These are phyloP conservation scores for Telopea speciosissima DNA, from an alignment of 177 flowering plant species.

Conservation along the genomic window DNA sequence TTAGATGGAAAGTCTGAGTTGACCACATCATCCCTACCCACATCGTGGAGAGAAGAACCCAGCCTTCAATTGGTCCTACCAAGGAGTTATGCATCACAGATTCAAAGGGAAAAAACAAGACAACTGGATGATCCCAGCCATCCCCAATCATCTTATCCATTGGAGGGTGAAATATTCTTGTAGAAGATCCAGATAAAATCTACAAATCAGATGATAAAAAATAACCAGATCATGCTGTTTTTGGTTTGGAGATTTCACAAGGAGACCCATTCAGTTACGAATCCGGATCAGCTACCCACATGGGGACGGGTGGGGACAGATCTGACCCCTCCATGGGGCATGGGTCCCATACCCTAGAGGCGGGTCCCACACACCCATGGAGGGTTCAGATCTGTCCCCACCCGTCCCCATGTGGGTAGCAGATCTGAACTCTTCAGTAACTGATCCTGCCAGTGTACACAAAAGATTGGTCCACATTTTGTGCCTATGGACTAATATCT, in stretches of 20 bases:
- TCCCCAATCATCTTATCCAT: not conserved
- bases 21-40: not conserved
- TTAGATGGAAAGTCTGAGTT: not conserved
- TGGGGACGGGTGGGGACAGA: too few relatives aligned
- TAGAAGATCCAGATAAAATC: not conserved
- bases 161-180: not conserved
- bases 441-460: not conserved
- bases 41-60: not conserved
- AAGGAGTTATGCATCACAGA: not conserved
- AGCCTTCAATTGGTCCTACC: not conserved
- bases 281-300: too few relatives aligned
- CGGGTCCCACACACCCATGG: too few relatives aligned
- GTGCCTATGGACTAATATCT: not conserved
- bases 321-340: too few relatives aligned
- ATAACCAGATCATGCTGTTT: not conserved
- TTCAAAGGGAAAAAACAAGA: not conserved
- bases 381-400: too few relatives aligned
- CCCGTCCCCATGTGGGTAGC: too few relatives aligned
- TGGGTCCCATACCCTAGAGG: too few relatives aligned
- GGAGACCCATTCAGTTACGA: not conserved
- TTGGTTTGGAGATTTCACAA: not conserved
- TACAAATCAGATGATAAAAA: not conserved
- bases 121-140: slow-evolving; percentile 1
- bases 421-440: too few relatives aligned
- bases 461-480: not conserved